Conservation (phyloP, 306 rosid genomes). For the Rosa lucieae region DNA sequence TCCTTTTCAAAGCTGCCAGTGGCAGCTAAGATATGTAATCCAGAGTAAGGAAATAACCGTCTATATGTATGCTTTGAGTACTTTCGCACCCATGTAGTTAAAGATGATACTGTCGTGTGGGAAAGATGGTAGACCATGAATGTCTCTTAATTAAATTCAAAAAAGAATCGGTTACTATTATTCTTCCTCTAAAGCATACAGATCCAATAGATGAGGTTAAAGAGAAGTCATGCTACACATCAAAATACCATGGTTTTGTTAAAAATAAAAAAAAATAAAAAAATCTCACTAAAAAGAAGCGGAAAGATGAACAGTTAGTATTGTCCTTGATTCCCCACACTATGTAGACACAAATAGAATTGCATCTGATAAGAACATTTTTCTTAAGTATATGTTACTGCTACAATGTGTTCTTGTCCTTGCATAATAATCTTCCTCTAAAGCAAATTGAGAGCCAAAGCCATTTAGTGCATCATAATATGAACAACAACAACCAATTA, state of each 20-base stretch:
- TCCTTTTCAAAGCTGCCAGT: not conserved
- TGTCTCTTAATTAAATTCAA: not conserved
- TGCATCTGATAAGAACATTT: slow-evolving; percentile 5
- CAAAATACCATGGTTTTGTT: not conserved
- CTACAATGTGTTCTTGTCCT: not conserved
- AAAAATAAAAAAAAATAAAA: no score
- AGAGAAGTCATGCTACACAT: not conserved
- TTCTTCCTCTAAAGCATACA: no score
- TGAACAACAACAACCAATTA: not conserved
- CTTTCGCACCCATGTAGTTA: slow-evolving; percentile 5
- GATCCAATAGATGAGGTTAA: not conserved
- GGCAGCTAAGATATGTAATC: not conserved
- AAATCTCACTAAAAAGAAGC: not conserved
- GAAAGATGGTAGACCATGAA: not conserved
- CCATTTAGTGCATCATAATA: not conserved
- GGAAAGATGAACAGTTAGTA: not conserved
- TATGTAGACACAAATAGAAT: not conserved
- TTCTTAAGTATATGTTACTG: not conserved
- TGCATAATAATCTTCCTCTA: not conserved
- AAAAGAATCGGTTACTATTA: not conserved
- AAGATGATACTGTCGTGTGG: not conserved
- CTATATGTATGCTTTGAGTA: not conserved
- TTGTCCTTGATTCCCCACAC: not conserved
- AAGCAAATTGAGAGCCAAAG: not conserved
- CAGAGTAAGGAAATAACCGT: not conserved